Evolutionary conservation across 148 eudicot genomes (phyloP).

Genomic region (Rhododendron vialii): DNA sequence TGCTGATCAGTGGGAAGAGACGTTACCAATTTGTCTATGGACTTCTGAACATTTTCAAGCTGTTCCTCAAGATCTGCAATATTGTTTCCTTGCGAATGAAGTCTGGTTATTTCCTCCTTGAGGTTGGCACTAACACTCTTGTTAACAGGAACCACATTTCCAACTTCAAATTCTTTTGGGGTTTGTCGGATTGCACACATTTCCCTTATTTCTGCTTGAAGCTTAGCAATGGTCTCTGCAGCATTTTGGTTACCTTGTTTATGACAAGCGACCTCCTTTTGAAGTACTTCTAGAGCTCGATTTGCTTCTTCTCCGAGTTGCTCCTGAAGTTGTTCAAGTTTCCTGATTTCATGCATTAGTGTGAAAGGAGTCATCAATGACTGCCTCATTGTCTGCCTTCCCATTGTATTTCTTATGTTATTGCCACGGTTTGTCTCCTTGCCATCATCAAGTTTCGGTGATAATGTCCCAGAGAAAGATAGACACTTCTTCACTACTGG

Average conservation of each 20-base stretch:
- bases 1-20: constrained; percentile 58
- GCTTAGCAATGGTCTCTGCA: constrained; percentile 88
- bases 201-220: constrained; percentile 81
- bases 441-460: constrained; percentile 40
- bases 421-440: constrained; percentile 36
- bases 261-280: constrained; percentile 90
- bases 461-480: constrained; percentile 59
- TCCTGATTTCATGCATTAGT: constrained; percentile 83
- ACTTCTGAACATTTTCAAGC: constrained; percentile 86
- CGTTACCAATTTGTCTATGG: constrained; percentile 86
- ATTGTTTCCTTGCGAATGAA: constrained; percentile 85
- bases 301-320: constrained; percentile 96
- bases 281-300: constrained; percentile 88
- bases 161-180: constrained; percentile 47
- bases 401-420: constrained; percentile 45
- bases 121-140: constrained; percentile 87
- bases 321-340: constrained; percentile 95
- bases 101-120: constrained; percentile 92
- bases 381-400: constrained; percentile 69
- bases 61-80: constrained; percentile 91
- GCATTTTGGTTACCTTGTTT: constrained; percentile 96
- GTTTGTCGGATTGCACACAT: constrained; percentile 50
- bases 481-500: constrained; percentile 72
- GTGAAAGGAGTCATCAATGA: constrained; percentile 93
- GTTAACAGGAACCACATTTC: constrained; percentile 45